These are phyloP conservation scores for Dothiorella sarmentorum DNA, from an alignment of 2,329 filamentous ascomycete species.

Conservation along the genomic window DNA sequence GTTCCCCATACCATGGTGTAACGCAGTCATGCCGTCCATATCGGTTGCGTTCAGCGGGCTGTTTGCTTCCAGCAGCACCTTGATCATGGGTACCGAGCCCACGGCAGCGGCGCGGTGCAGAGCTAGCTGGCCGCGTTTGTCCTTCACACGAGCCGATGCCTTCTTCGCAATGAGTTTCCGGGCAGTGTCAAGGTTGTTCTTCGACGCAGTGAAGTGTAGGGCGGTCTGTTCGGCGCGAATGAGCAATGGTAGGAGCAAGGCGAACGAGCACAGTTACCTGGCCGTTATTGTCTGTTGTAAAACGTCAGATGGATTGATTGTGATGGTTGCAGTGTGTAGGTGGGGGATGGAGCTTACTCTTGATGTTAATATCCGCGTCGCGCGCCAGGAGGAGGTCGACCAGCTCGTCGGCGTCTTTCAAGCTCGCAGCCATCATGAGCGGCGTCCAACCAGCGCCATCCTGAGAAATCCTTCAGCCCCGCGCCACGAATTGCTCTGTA, in stretches of 20 bases:
- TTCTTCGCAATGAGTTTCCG: constrained; percentile 71
- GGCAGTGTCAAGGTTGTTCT: constrained; percentile 79
- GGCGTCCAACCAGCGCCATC: constrained; percentile 80
- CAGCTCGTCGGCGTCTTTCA: constrained; percentile 67
- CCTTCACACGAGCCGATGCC: constrained; percentile 75
- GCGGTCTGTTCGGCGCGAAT: constrained; percentile 59
- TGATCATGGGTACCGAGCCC: constrained; percentile 83
- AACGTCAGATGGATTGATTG: background rate
- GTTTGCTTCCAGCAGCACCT: constrained; percentile 68
- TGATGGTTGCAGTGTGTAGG: background rate
- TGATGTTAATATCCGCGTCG: constrained; percentile 69
- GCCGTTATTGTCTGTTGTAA: constrained; percentile 57
- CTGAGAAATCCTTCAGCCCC: constrained; percentile 33
- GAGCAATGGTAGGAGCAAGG: constrained; percentile 15
- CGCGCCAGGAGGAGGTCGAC: constrained; percentile 65
- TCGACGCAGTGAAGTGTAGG: constrained; percentile 88
- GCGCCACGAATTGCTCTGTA: background rate
- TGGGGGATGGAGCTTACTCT: constrained; percentile 59
- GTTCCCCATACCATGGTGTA: constrained; percentile 63
- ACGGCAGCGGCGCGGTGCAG: constrained; percentile 89
- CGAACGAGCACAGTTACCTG: constrained; percentile 42
- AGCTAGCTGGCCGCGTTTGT: constrained; percentile 83
- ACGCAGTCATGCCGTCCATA: constrained; percentile 74
- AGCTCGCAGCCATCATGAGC: constrained; percentile 75
- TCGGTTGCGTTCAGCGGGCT: constrained; percentile 85